Evolutionary conservation across 129 eudicot genomes (phyloP), one percentile per base, ranked within the genome.

Genomic region (Oenanthe sinensis): DNA sequence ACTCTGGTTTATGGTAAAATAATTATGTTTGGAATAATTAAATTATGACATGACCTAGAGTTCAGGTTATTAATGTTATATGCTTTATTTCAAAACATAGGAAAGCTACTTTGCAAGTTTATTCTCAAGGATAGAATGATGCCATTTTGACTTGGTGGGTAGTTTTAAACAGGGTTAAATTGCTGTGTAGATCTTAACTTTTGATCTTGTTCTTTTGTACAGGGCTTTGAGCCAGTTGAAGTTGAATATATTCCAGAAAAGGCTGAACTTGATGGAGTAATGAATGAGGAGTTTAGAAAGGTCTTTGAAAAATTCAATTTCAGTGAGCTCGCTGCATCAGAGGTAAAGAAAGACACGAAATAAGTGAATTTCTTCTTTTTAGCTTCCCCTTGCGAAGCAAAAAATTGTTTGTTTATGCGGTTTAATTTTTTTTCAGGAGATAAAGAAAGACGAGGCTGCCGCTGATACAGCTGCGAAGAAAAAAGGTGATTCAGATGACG

Each of bases 401-500:
- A 52, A 26, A 68, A 39, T 4, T 26, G 4, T 39, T 15, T 48
- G 54, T 30, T 79, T 75, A 40, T 46, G 12, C 28, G 11, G 15
- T 54, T 45, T n/a, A n/a, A n/a, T 11, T 47, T 47, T 22, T 58
- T 58, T 22, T 16, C 77, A 95, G 99, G 96, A 90, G 78, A 86
- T 84, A 33, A 87, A 90, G 65, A 92, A 82, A 82, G 97, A 90
- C 81, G 97, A 84, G 47, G 46, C 87, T 73, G 90, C 81, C 45
- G 77, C 77, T 15, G 88, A 78, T 86, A 92, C 87, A 72, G 87
- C 69, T 46, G 60, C 87, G 70, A 96, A 86, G 84, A 92, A 90
- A 86, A 92, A 96, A 86, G 87, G 77, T 42, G 90, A 89, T 84
- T 96, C 97, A 6, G 99, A 96, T 82, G 91, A 96, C 0, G 97